phyloP scores from a whole-genome alignment of 768 basidiomycete species.

The Coprinellus aureogranulatus region DNA sequence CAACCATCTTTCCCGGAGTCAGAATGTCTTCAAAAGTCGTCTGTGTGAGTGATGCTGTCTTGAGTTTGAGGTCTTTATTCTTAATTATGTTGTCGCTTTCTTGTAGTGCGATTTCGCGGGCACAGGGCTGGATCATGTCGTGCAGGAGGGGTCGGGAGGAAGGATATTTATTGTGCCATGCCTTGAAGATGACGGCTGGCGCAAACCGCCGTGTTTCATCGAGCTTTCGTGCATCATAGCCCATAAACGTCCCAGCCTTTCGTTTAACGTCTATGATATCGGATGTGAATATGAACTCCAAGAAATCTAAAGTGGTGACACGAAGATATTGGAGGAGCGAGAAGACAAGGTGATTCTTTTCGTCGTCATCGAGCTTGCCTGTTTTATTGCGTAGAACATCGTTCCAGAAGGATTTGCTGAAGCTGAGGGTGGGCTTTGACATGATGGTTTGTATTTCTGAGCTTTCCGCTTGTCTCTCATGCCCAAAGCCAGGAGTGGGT shows the following conservation, averaged over 20 bases:
- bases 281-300: conserved; percentile 14
- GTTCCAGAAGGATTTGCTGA: conserved; percentile 2
- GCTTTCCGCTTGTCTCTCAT: neutral
- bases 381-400: neutral
- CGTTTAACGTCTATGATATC: conserved; percentile 6
- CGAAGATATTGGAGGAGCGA: conserved; percentile 16
- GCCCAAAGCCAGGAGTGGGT: neutral
- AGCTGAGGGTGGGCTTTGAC: neutral
- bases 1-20: neutral
- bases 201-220: neutral
- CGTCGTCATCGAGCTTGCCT: neutral
- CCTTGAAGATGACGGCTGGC: neutral
- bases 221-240: neutral
- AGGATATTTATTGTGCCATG: neutral
- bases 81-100: neutral
- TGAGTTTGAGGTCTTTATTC: neutral
- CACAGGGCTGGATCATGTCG: neutral
- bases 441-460: neutral
- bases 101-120: neutral
- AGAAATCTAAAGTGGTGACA: conserved; percentile 8
- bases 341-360: conserved; percentile 10
- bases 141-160: neutral
- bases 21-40: neutral
- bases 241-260: conserved; percentile 11
- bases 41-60: neutral